phyloP scores from a whole-genome alignment of 371 early-diverging fungal genomes.

The Rhizopus sp. region DNA sequence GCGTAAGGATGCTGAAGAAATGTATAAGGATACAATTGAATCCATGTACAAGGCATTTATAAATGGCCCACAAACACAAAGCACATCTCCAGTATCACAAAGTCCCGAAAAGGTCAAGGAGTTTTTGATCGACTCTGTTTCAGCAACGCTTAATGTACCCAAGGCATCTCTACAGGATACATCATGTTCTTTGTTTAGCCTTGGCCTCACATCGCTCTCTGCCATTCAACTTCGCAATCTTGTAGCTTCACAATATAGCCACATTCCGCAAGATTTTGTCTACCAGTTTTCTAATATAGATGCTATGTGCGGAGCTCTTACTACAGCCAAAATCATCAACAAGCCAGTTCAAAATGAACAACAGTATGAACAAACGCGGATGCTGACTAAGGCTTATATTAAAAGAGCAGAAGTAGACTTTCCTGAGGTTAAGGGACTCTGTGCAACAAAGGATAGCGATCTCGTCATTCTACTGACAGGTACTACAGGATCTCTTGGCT shows the following conservation, averaged over 20 bases:
- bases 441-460: neutral
- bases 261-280: slow-evolving; percentile 40
- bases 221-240: slow-evolving; percentile 31
- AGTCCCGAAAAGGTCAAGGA: slow-evolving; percentile 5
- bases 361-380: slow-evolving; percentile 14
- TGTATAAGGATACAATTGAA: slow-evolving; percentile 18
- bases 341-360: neutral
- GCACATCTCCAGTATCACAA: no score
- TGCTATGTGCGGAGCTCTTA: slow-evolving; percentile 14
- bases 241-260: slow-evolving; percentile 19
- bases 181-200: slow-evolving; percentile 25
- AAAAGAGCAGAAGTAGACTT: slow-evolving; percentile 27
- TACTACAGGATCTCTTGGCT: slow-evolving; percentile 43
- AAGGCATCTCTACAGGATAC: slow-evolving; percentile 7
- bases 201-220: slow-evolving; percentile 28
- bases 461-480: slow-evolving; percentile 42
- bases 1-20: slow-evolving; percentile 9
- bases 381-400: slow-evolving; percentile 21
- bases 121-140: slow-evolving; percentile 10
- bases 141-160: slow-evolving; percentile 10
- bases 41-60: slow-evolving; percentile 21
- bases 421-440: neutral
- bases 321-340: no score
- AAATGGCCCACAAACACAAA: neutral
- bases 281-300: slow-evolving; percentile 32